These are phyloP conservation scores for Clonostachys rosea DNA, from an alignment of 2,329 filamentous ascomycete genomes.

Conservation along the genomic window DNA sequence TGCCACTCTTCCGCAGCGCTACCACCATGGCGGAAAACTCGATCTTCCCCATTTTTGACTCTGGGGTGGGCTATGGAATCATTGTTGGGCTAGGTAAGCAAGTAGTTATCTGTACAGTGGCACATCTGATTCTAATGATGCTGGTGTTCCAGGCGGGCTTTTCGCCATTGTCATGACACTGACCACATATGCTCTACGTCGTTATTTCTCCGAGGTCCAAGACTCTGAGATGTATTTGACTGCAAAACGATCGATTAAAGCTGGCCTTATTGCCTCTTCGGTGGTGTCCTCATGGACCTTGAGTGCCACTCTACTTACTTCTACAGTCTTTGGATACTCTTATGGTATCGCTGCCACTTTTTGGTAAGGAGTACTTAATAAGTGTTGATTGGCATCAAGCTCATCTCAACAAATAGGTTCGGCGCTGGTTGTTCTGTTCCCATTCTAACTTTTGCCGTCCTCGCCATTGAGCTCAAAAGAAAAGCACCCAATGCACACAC, in stretches of 20 bases:
- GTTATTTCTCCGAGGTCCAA: slow-evolving; percentile 55
- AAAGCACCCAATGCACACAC: slow-evolving; percentile 83
- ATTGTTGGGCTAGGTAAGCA: no score
- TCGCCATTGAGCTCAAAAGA: slow-evolving; percentile 55
- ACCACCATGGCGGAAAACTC: no score
- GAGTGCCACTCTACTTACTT: slow-evolving; percentile 80
- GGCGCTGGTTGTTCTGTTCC: slow-evolving; percentile 74
- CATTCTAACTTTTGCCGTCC: slow-evolving; percentile 83
- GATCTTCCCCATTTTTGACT: no score
- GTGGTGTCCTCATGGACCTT: slow-evolving; percentile 95
- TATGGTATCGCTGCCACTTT: slow-evolving; percentile 38
- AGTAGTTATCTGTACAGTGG: no score
- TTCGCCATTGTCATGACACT: no score
- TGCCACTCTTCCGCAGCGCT: no score
- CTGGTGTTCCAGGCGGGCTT: no score
- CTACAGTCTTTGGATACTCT: slow-evolving; percentile 69
- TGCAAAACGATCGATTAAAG: slow-evolving; percentile 83
- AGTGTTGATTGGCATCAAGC: no score
- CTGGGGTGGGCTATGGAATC: no score
- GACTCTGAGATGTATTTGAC: slow-evolving; percentile 93
- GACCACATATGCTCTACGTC: no score
- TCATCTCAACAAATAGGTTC: slow-evolving; percentile 15
- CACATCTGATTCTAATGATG: no score
- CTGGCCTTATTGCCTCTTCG: slow-evolving; percentile 79
- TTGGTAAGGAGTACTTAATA: slow-evolving; percentile 26